Conservation (phyloP, 2,329 filamentous ascomycete species). For the Calonectria pauciramosa region DNA sequence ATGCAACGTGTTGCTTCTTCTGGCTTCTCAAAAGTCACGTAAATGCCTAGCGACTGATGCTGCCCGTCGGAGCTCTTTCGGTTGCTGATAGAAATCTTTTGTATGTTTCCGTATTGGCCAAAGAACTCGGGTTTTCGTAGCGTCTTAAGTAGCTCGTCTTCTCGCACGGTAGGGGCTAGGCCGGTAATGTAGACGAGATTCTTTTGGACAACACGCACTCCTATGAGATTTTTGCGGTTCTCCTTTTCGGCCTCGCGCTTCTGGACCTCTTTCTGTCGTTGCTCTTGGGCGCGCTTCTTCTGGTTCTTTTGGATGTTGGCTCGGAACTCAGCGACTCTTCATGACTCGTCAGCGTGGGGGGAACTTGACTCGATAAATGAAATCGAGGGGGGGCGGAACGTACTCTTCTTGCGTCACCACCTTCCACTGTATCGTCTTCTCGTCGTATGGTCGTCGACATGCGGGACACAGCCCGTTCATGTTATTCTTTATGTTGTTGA, state of each 20-base stretch:
- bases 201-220: constrained; percentile 96
- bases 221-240: constrained; percentile 95
- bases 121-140: constrained; percentile 94
- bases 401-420: constrained; percentile 96
- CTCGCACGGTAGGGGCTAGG: constrained; percentile 89
- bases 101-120: constrained; percentile 97
- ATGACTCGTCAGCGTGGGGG: constrained; percentile 37
- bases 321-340: constrained; percentile 79
- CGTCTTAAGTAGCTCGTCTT: constrained; percentile 92
- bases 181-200: constrained; percentile 99
- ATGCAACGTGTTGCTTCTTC: constrained; percentile 93
- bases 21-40: constrained; percentile 96
- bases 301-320: constrained; percentile 89
- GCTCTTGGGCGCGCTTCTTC: constrained; percentile 87
- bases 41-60: constrained; percentile 93
- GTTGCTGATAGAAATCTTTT: constrained; percentile 99
- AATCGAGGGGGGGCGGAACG: constrained; percentile 51
- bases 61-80: constrained; percentile 82
- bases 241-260: constrained; percentile 97
- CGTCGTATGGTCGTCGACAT: constrained; percentile 94
- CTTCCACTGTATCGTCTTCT: constrained; percentile 97
- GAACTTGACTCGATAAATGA: constrained; percentile 11
- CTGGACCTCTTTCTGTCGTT: constrained; percentile 93
- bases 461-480: constrained; percentile 99
- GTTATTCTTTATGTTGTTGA: constrained; percentile 98